Evolutionary conservation across 345 rosid genomes (phyloP).

Genomic region (Anastatica hierochuntica): DNA sequence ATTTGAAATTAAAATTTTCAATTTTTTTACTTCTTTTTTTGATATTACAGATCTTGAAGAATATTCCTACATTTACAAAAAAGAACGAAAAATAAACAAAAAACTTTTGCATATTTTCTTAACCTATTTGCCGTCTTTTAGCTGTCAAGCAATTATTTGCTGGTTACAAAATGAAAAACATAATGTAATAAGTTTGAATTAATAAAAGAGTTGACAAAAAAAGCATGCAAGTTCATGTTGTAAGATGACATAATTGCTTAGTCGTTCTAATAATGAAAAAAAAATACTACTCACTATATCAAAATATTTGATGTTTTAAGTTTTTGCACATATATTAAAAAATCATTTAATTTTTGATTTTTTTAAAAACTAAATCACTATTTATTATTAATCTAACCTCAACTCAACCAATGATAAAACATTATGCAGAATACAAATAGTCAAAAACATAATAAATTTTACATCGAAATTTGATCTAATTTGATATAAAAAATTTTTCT

Average conservation of each 20-base stretch:
- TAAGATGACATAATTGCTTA: constrained; percentile 21
- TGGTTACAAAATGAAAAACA: neutral
- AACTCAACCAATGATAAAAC: too few species aligned
- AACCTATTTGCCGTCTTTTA: neutral
- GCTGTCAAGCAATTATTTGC: neutral
- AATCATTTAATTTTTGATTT: too few species aligned
- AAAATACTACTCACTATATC: neutral
- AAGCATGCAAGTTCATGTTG: neutral
- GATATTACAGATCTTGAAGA: neutral
- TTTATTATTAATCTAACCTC: too few species aligned
- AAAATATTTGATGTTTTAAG: neutral
- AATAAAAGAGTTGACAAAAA: constrained; percentile 6
- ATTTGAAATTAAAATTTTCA: neutral
- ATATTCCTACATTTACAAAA: neutral
- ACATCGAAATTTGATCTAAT: too few species aligned
- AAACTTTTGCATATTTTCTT: neutral
- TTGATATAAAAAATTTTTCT: too few species aligned
- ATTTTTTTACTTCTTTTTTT: neutral
- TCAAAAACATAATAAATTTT: too few species aligned
- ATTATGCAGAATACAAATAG: too few species aligned
- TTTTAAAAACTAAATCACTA: too few species aligned
- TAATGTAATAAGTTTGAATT: neutral
- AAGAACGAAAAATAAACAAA: too few species aligned
- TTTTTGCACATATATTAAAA: too few species aligned
- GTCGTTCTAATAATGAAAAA: neutral